Evolutionary conservation across 2,329 filamentous ascomycete species (phyloP).

Genomic region (Sphaerulina musiva): DNA sequence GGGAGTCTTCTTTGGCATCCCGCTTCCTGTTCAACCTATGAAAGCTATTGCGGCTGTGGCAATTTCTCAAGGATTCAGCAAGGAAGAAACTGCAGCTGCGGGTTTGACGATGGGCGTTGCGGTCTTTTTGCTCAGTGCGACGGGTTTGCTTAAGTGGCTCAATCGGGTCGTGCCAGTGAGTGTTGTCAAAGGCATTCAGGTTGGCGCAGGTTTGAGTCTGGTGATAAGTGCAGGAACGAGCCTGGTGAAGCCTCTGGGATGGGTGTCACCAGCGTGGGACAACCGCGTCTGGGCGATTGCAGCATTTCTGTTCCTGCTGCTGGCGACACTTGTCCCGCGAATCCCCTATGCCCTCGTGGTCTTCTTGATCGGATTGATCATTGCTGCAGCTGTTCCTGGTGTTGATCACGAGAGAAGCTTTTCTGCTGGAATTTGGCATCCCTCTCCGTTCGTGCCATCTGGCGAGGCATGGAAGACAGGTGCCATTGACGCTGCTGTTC

Average conservation of each 20-base stretch:
- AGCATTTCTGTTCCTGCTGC: constrained; percentile 64
- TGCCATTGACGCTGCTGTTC: constrained; percentile 63
- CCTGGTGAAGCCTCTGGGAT: constrained; percentile 62
- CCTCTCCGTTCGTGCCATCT: constrained; percentile 46
- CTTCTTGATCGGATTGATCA: constrained; percentile 60
- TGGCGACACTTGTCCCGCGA: constrained; percentile 56
- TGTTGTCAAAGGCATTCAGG: constrained; percentile 89
- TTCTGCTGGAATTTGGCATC: constrained; percentile 49
- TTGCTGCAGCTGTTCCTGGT: constrained; percentile 47
- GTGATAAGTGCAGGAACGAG: constrained; percentile 67
- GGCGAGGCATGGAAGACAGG: constrained; percentile 46
- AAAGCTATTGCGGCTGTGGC: constrained; percentile 86
- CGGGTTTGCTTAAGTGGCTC: constrained; percentile 69
- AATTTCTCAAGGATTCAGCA: constrained; percentile 61
- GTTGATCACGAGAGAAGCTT: constrained; percentile 40
- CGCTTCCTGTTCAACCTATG: constrained; percentile 84
- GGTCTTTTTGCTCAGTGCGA: constrained; percentile 70
- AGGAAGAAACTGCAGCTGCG: constrained; percentile 69
- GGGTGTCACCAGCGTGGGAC: constrained; percentile 62
- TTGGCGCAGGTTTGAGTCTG: constrained; percentile 80
- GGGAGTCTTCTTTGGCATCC: constrained; percentile 76
- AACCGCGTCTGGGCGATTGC: constrained; percentile 71
- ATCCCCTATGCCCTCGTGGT: constrained; percentile 74
- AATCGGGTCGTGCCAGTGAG: constrained; percentile 72
- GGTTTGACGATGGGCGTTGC: constrained; percentile 70